Conservation (phyloP, 345 rosid genomes). For the Draba incana region DNA sequence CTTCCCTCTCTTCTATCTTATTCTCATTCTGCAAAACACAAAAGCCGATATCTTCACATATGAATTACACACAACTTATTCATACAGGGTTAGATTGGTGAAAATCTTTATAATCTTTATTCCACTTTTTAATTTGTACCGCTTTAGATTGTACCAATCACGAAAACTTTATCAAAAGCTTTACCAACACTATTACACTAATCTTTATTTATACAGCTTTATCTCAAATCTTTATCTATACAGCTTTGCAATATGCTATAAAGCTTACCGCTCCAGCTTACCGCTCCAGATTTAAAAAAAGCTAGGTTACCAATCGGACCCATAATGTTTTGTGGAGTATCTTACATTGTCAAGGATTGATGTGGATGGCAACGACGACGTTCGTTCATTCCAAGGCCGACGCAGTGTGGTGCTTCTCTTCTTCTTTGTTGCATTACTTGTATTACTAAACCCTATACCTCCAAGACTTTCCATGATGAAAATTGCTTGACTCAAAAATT, state of each 20-base stretch:
- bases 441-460: conserved; percentile 55
- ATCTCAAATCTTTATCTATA: too few species aligned
- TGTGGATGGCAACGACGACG: conserved; percentile 69
- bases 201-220: too few species aligned
- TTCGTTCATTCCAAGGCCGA: conserved; percentile 66
- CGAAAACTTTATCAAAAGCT: too few species aligned
- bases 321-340: neutral
- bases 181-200: too few species aligned
- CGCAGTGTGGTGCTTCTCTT: conserved; percentile 65
- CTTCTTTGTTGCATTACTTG: conserved; percentile 63
- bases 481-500: conserved; percentile 5
- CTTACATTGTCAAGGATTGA: conserved; percentile 68
- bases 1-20: conserved; percentile 56
- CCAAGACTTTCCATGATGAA: conserved; percentile 60
- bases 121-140: too few species aligned
- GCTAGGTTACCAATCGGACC: too few species aligned
- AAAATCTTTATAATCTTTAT: too few species aligned
- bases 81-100: too few species aligned
- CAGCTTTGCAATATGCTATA: too few species aligned
- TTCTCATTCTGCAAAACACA: conserved; percentile 48
- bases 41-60: conserved; percentile 8
- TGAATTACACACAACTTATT: neutral
- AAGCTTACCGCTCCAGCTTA: too few species aligned
- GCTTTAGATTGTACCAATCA: too few species aligned
- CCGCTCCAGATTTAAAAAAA: too few species aligned